Evolutionary conservation across 495 filamentous ascomycete species (phyloP).

Genomic region (Trichocladium uniseriatum): DNA sequence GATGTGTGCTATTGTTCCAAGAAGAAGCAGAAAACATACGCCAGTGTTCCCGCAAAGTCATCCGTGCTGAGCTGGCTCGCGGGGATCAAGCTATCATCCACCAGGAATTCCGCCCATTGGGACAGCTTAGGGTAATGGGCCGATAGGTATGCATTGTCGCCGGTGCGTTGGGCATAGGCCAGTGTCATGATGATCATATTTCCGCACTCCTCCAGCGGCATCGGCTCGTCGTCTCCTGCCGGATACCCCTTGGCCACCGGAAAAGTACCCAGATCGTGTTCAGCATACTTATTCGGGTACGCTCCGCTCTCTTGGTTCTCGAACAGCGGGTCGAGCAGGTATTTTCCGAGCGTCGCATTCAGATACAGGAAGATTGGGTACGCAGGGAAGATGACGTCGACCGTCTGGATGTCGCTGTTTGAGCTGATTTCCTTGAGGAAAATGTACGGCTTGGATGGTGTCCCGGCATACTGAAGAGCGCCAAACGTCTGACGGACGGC

Average conservation of each 20-base stretch:
- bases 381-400: slow-evolving; percentile 92
- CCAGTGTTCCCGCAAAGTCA: slow-evolving; percentile 83
- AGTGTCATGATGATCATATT: slow-evolving; percentile 93
- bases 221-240: slow-evolving; percentile 75
- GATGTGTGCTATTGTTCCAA: no score
- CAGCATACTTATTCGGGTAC: slow-evolving; percentile 77
- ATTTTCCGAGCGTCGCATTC: slow-evolving; percentile 73
- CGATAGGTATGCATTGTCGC: slow-evolving; percentile 34
- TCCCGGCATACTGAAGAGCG: slow-evolving; percentile 75
- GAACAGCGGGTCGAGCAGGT: slow-evolving; percentile 77
- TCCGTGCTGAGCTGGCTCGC: slow-evolving; percentile 84
- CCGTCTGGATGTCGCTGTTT: slow-evolving; percentile 87
- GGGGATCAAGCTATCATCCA: slow-evolving; percentile 72
- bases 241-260: slow-evolving; percentile 86
- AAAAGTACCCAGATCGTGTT: slow-evolving; percentile 90
- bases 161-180: slow-evolving; percentile 42
- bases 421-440: slow-evolving; percentile 95
- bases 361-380: slow-evolving; percentile 86
- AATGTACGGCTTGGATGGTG: slow-evolving; percentile 63
- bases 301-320: slow-evolving; percentile 86
- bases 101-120: slow-evolving; percentile 80
- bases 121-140: slow-evolving; percentile 65
- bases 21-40: slow-evolving; percentile 17
- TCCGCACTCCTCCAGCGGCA: slow-evolving; percentile 93
- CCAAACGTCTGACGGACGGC: slow-evolving; percentile 82